These are phyloP conservation scores for Diplotaxis tenuifolia DNA, from an alignment of 345 rosid genomes.

Conservation along the genomic window DNA sequence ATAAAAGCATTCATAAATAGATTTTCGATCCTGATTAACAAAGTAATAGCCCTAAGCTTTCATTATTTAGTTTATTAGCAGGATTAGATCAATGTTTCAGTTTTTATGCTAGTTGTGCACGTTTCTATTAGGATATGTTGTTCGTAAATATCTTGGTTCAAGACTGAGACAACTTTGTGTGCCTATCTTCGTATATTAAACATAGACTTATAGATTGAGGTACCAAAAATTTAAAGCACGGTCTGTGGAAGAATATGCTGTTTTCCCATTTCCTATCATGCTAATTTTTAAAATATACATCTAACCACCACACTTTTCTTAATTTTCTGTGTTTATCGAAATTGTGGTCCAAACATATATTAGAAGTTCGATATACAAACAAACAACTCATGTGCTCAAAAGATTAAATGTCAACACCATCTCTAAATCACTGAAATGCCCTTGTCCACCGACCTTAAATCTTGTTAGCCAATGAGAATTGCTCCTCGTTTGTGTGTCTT, in stretches of 20 bases:
- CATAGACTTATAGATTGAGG: background rate
- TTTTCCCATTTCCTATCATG: background rate
- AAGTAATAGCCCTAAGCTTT: background rate
- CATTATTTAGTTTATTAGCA: background rate
- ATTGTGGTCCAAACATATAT: background rate
- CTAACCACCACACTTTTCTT: background rate
- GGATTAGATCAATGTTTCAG: background rate
- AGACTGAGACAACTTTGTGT: background rate
- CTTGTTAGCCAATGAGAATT: slow-evolving; percentile 29
- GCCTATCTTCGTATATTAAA: background rate
- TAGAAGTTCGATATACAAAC: slow-evolving; percentile 1
- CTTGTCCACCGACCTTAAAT: slow-evolving; percentile 35
- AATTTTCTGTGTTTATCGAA: background rate
- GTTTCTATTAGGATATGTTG: background rate
- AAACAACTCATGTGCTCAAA: slow-evolving; percentile 40
- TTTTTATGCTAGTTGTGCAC: background rate
- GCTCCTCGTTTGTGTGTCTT: slow-evolving; percentile 34
- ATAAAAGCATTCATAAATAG: background rate
- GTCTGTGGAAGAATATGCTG: background rate
- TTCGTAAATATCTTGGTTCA: background rate
- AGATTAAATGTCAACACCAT: slow-evolving; percentile 37
- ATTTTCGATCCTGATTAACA: background rate
- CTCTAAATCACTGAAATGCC: background rate
- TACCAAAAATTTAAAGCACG: background rate
- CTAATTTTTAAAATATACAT: background rate